phyloP scores from a whole-genome alignment of 2,329 filamentous ascomycete species.

The Thelonectria blattea region DNA sequence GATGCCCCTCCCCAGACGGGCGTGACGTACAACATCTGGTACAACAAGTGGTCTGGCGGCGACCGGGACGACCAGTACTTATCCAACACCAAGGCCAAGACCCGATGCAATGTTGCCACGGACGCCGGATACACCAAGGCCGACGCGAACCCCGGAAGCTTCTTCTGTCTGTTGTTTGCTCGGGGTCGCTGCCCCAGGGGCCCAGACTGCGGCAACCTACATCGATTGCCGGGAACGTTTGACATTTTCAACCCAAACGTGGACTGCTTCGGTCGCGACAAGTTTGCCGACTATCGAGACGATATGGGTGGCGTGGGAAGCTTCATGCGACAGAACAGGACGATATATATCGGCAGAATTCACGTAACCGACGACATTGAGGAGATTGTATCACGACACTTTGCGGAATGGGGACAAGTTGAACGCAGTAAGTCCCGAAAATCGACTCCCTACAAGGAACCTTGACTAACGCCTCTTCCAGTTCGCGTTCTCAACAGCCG shows the following conservation, averaged over 20 bases:
- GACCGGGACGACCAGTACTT: slow-evolving; percentile 92
- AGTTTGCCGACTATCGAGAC: slow-evolving; percentile 90
- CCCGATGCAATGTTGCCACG: slow-evolving; percentile 83
- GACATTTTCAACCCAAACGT: slow-evolving; percentile 94
- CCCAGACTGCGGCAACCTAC: slow-evolving; percentile 91
- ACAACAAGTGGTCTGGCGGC: slow-evolving; percentile 97
- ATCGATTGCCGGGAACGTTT: slow-evolving; percentile 83
- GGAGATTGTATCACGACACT: slow-evolving; percentile 92
- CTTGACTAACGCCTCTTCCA: slow-evolving; percentile 29
- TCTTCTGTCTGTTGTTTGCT: slow-evolving; percentile 92
- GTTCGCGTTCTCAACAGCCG: slow-evolving; percentile 83
- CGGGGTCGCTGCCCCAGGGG: slow-evolving; percentile 84
- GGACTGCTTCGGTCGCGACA: slow-evolving; percentile 88
- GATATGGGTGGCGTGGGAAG: slow-evolving; percentile 97
- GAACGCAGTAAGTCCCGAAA: slow-evolving; percentile 67
- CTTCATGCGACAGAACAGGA: slow-evolving; percentile 93
- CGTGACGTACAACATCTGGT: slow-evolving; percentile 95
- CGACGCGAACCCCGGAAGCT: slow-evolving; percentile 78
- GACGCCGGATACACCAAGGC: slow-evolving; percentile 82
- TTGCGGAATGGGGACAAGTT: slow-evolving; percentile 94
- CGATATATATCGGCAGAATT: slow-evolving; percentile 90
- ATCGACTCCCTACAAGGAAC: neutral
- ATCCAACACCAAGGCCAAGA: slow-evolving; percentile 80
- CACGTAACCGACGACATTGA: slow-evolving; percentile 97
- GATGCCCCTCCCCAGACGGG: slow-evolving; percentile 92